Base-by-base conservation (phyloP, 106 monocot species). In the Alisma plantagoaquatica region DNA sequence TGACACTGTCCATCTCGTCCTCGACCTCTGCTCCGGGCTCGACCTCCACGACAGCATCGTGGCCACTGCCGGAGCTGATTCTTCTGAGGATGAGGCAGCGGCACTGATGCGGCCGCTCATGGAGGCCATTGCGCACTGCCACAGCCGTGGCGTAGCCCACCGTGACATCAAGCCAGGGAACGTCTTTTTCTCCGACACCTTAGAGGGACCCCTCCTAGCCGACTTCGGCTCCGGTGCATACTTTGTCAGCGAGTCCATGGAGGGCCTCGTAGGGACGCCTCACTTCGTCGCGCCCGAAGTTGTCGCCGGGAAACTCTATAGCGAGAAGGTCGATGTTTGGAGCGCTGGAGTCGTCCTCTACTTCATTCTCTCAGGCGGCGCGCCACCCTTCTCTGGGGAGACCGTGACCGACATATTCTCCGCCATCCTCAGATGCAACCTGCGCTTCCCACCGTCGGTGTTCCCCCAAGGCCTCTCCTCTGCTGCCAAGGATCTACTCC, bases 211-310 rank as follows among this genome's bases (percentile, higher is more conserved):
- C 28, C 29, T 54, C 54, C 72, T 88, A 24, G 69, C 75, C 23
- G 87, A 88, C 51, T 88, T 82, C 56, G 87, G 87, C 2, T 76
- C 75, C 21, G 87, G 82, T 0, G 87, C 52, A 30, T 67, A 41
- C 41, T 67, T 79, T 29, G 58, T 53, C 3, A 62, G 60, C 17
- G 17, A 22, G 31, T 2, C 16, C 48, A 74, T 86, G 67, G 49
- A 57, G 25, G 82, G 82, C 26, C 19, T 88, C 12, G 78, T 87
- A 23, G 87, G 87, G 44, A 88, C 87, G 14, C 87, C 82, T 49
- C 75, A 73, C 62, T 88, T 82, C 59, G 78, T 82, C 57, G 87
- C 87, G 41, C 87, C 87, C 24, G 82, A 88, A 75, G 78, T 88
- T 24, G 45, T 88, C 31, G 35, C 62, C 1, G 82, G 75, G 9